These are phyloP conservation scores for Carallia brachiata DNA, from an alignment of 345 rosid species.

Conservation along the genomic window DNA sequence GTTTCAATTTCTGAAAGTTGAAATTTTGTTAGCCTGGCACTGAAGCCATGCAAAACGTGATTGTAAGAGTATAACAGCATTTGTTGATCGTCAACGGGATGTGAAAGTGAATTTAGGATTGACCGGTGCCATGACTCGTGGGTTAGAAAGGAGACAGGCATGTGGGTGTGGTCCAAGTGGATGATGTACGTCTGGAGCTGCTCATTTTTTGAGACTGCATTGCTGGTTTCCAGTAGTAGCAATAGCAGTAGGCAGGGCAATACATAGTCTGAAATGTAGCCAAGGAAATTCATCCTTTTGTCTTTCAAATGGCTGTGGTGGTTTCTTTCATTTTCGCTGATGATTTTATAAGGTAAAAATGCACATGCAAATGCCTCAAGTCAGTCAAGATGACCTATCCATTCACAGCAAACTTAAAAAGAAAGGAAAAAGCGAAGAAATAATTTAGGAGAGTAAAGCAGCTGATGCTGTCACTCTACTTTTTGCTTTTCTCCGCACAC, in stretches of 20 bases:
- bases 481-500: too few relatives aligned
- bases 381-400: too few relatives aligned
- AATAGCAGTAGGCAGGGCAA: conserved; percentile 11
- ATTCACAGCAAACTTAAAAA: too few relatives aligned
- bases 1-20: conserved; percentile 40
- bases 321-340: neutral
- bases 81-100: conserved; percentile 11
- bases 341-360: too few relatives aligned
- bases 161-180: conserved; percentile 41
- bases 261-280: neutral
- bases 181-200: conserved; percentile 35
- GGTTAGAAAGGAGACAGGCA: conserved; percentile 34
- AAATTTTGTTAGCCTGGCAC: conserved; percentile 43
- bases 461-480: too few relatives aligned
- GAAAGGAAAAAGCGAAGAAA: too few relatives aligned
- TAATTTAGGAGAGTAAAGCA: too few relatives aligned
- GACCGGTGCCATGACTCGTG: conserved; percentile 34
- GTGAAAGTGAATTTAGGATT: conserved; percentile 17
- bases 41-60: conserved; percentile 47
- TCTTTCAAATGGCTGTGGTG: neutral
- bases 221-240: conserved; percentile 3
- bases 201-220: conserved; percentile 14
- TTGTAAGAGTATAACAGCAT: conserved; percentile 38
- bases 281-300: neutral
- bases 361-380: too few relatives aligned